phyloP scores from a whole-genome alignment of 176 grass and related monocot species.

The Rhynchospora tenuis region DNA sequence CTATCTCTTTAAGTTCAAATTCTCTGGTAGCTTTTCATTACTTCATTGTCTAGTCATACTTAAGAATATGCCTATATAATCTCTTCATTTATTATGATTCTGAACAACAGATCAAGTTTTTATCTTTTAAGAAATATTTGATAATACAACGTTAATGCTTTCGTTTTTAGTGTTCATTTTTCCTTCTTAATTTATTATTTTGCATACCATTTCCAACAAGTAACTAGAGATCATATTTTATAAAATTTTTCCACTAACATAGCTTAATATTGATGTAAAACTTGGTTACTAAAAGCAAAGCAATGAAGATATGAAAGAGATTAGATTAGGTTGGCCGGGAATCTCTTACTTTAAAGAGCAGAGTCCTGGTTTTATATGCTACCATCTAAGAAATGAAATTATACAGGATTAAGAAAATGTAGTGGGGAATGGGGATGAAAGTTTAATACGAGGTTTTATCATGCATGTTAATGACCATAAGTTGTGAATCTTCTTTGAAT shows the following conservation, averaged over 20 bases:
- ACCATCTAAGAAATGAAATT: background rate
- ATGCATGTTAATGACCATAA: background rate
- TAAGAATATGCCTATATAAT: conserved; percentile 7
- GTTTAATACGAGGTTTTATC: background rate
- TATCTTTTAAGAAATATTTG: background rate
- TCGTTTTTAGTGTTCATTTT: background rate
- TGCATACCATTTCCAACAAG: background rate
- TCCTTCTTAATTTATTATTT: background rate
- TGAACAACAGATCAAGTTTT: background rate
- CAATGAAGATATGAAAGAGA: background rate
- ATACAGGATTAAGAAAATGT: background rate
- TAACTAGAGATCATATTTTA: background rate
- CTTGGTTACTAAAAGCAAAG: background rate
- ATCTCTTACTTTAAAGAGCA: background rate
- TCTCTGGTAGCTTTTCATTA: background rate
- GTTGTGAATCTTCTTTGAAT: background rate
- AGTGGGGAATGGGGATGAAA: background rate
- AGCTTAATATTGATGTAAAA: background rate
- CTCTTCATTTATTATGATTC: background rate
- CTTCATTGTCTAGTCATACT: background rate
- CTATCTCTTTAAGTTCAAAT: background rate
- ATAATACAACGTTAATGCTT: background rate
- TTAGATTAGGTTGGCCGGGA: background rate
- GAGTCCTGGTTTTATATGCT: background rate
- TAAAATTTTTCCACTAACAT: background rate